A percentile compares a stretch with the other conserved stretches of the same genome.
phyloP scores from a whole-genome alignment of 805 yeast genomes.

The Suhomyces sp. region DNA sequence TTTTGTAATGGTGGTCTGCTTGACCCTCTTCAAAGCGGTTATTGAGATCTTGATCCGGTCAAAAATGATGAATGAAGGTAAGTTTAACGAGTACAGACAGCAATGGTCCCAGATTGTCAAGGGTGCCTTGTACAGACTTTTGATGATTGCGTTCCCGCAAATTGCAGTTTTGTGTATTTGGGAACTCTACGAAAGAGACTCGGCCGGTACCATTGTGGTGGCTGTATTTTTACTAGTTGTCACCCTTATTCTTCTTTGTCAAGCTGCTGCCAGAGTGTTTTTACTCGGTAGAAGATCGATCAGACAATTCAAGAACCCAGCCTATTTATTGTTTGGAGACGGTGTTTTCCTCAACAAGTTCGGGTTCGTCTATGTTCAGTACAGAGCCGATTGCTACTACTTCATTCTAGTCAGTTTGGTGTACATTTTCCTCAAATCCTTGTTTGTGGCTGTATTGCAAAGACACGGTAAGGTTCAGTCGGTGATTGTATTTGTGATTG shows the following conservation, averaged over 20 bases:
- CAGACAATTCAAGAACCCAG: conserved; percentile 80
- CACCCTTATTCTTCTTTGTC: conserved; percentile 55
- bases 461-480: conserved; percentile 78
- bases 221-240: conserved; percentile 70
- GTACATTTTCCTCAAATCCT: conserved; percentile 69
- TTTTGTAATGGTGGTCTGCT: conserved; percentile 54
- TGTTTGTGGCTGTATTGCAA: conserved; percentile 87
- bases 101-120: conserved; percentile 84
- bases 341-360: conserved; percentile 73
- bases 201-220: conserved; percentile 76
- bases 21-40: conserved; percentile 63
- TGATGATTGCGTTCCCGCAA: conserved; percentile 85
- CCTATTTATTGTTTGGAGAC: conserved; percentile 86
- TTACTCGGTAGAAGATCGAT: conserved; percentile 71
- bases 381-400: conserved; percentile 81
- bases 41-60: conserved; percentile 62
- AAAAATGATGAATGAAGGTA: conserved; percentile 56
- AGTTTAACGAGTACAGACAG: conserved; percentile 71
- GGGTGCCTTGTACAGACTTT: conserved; percentile 83
- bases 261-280: conserved; percentile 74
- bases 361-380: conserved; percentile 92
- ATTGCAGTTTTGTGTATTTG: conserved; percentile 76
- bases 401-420: conserved; percentile 65
- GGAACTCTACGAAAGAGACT: conserved; percentile 83
- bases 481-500: conserved; percentile 69